Evolutionary conservation across 2,329 filamentous ascomycete genomes (phyloP).

Genomic region (Parasarocladium wereldwijsianum): DNA sequence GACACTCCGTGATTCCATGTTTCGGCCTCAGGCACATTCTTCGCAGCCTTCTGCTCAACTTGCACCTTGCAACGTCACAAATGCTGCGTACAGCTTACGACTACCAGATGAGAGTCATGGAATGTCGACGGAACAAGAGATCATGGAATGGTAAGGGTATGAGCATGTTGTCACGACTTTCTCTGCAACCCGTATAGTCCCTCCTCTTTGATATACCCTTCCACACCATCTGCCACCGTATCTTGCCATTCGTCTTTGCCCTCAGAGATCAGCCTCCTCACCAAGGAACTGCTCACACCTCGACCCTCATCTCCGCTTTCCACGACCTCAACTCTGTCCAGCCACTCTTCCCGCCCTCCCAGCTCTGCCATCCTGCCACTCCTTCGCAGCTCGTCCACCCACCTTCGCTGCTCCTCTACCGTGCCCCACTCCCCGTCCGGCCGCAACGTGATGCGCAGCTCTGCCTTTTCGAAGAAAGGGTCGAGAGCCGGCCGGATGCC

Average conservation of each 20-base stretch:
- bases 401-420: slow-evolving; percentile 21
- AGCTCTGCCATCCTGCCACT: slow-evolving; percentile 29
- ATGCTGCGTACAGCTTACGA: too few relatives aligned
- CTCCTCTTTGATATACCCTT: slow-evolving; percentile 40
- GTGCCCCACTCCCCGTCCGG: slow-evolving; percentile 45
- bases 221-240: slow-evolving; percentile 43
- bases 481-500: slow-evolving; percentile 37
- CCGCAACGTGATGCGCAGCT: slow-evolving; percentile 49
- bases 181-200: slow-evolving; percentile 42
- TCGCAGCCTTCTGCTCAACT: too few relatives aligned
- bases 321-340: slow-evolving; percentile 35
- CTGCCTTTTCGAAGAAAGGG: slow-evolving; percentile 48
- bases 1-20: too few relatives aligned
- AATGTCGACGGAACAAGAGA: too few relatives aligned
- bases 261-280: slow-evolving; percentile 38
- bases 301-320: slow-evolving; percentile 28
- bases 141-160: too few relatives aligned
- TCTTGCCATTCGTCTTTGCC: slow-evolving; percentile 27
- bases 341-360: slow-evolving; percentile 46
- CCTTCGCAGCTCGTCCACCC: slow-evolving; percentile 23
- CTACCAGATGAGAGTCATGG: too few relatives aligned
- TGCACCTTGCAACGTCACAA: too few relatives aligned
- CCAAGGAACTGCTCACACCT: slow-evolving; percentile 45
- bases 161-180: too few relatives aligned
- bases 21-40: too few relatives aligned